Base-by-base conservation (phyloP, 2,329 filamentous ascomycete genomes). In the Trichothecium sympodiale region DNA sequence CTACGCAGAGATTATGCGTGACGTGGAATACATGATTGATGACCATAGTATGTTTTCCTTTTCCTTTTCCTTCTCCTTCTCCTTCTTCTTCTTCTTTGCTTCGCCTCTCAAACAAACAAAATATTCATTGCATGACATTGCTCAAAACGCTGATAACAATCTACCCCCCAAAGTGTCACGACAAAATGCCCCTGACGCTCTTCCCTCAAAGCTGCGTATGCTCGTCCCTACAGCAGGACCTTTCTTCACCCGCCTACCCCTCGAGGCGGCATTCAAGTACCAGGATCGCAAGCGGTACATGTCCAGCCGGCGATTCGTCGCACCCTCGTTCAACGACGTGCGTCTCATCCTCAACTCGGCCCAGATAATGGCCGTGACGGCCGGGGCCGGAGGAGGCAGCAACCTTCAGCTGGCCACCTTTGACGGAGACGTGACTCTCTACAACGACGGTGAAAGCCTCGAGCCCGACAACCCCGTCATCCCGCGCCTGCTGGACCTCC, bases 291-390 rank as follows among this genome's bases (percentile, higher is more conserved):
- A 80, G 44, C 78, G 91, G 6, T 83, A 80, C 57, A 98, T 98
- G 50, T 94, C 86, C 18, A 86, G 81, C 2, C 74, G 91, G 17
- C 80, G 91, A 41, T 96, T 95, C 54, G 91, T 98, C 2, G 83
- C 89, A 1, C 91, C 91, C 0, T 94, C 85, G 2, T 98, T 98
- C 71, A 98, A 98, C 61, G 91, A 98, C 54, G 78, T 98, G 40
- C 79, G 91, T 3, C 69, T 95, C 17, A 82, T 94, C 35, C 74
- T 98, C 46, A 98, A 98, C 61, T 91, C 91, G 28, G 88, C 91
- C 14, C 91, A 98, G 60, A 70, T 89, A 41, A 87, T 95, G 79
- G 86, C 85, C 28, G 74, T 96, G n/a, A 81, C 86, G 13, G 76
- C 75, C 17, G 80, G 82, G 16, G 71, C 76, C 4, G 20, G 20